phyloP scores from a whole-genome alignment of 441 rosid genomes.

The Adansonia grandidieri region DNA sequence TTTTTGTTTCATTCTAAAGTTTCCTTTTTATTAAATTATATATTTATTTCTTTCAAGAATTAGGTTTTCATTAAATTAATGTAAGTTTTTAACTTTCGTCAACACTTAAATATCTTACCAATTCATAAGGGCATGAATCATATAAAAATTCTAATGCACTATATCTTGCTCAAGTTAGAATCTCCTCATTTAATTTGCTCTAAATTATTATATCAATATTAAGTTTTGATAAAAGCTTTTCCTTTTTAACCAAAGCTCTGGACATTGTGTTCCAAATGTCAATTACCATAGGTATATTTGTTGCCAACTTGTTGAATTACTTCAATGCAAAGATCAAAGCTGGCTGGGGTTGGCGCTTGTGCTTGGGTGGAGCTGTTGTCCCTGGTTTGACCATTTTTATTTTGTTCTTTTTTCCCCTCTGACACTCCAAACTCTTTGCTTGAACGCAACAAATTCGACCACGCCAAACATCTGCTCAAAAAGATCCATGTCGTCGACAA shows the following conservation, averaged over 20 bases:
- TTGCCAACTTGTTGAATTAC: conserved; percentile 66
- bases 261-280: conserved; percentile 83
- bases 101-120: too few relatives aligned
- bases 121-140: too few relatives aligned
- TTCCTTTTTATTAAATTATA: too few relatives aligned
- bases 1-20: too few relatives aligned
- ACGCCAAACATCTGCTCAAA: conserved; percentile 50
- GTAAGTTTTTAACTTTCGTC: too few relatives aligned
- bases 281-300: conserved; percentile 65
- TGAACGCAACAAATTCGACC: conserved; percentile 54
- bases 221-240: too few relatives aligned
- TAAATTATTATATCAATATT: too few relatives aligned
- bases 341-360: conserved; percentile 85
- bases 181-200: too few relatives aligned
- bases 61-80: too few relatives aligned
- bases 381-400: conserved; percentile 68
- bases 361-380: conserved; percentile 81
- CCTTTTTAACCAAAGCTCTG: conserved; percentile 33
- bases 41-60: too few relatives aligned
- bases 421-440: conserved; percentile 87
- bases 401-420: conserved; percentile 65
- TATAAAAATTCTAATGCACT: too few relatives aligned
- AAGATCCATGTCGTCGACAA: conserved; percentile 61
- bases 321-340: conserved; percentile 61
- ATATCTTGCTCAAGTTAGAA: too few relatives aligned